Evolutionary conservation across 176 grass and related monocot genomes (phyloP), one percentile per base, ranked within the genome.

Genomic region (Chrysopogon serrulatus): DNA sequence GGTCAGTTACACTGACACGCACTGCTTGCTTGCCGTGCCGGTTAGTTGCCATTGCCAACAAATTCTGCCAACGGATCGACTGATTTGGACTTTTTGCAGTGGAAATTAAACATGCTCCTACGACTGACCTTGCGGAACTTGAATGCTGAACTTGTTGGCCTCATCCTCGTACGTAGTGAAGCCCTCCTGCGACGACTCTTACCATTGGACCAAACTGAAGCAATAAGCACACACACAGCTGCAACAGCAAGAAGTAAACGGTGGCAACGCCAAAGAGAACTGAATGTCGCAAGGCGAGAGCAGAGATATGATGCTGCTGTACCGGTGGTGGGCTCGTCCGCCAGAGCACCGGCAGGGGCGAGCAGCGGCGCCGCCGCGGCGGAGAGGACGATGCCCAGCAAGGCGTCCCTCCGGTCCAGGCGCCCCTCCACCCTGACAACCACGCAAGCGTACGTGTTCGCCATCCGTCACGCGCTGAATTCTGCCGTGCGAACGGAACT

Each of bases 161-260:
- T 93, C 87, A 35, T 95, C 96, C 84, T 93, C 85, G 47, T 95
- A 98, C 8, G 72, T 88, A 4, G 48, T 80, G 72, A 95, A 93
- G 3, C 61, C 92, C 72, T 89, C 91, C 91, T 89, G 86, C 57
- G 60, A 40, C 79, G 90, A 93, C 95, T 84, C 5, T 48, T 17
- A 49, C 30, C 59, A 18, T 0, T 28, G 56, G 28, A 49, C 23
- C 48, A 19, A 37, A 84, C 53, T 19, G 65, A 67, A 68, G 28
- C 34, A 54, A 30, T 41, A 17, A 71, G 65, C 6, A 69, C 8
- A 41, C 30, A 3, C 13, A 40, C 28, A 7, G 7, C 44, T 21
- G 30, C 4, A 34, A 61, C 2, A 24, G 23, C 56, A 70, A 3
- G 51, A 84, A 78, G n/a, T n/a, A n/a, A 37, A 77, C 37, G 14